Evolutionary conservation across 2,329 filamentous ascomycete genomes (phyloP).

Genomic region (Paracoccidioides lutzii): DNA sequence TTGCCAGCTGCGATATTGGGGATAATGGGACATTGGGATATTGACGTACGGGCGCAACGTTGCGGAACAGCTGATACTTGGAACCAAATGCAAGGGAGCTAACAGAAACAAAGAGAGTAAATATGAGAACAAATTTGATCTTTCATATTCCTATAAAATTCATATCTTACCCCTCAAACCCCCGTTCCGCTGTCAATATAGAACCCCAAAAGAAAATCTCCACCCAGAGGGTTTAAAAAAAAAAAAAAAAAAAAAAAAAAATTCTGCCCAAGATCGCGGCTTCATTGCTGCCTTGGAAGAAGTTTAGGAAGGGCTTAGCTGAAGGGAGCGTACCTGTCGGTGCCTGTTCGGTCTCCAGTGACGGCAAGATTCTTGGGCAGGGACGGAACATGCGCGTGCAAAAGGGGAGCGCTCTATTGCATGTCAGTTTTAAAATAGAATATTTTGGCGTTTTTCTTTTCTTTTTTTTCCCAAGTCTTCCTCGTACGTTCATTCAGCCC

Average conservation of each 20-base stretch:
- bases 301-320: conserved; percentile 41
- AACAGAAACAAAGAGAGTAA: no score
- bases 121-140: no score
- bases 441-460: not conserved
- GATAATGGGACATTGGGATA: no score
- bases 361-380: conserved; percentile 56
- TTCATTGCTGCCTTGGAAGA: conserved; percentile 48
- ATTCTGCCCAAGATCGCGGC: conserved; percentile 31
- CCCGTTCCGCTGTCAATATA: not conserved
- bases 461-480: not conserved
- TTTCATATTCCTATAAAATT: no score
- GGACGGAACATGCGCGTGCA: conserved; percentile 69
- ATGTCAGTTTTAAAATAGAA: conserved; percentile 38
- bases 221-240: not conserved
- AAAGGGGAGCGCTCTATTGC: conserved; percentile 56
- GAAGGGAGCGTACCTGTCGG: conserved; percentile 49
- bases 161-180: not conserved
- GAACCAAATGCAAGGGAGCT: no score
- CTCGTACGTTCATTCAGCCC: not conserved
- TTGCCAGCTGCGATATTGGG: no score
- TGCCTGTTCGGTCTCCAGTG: conserved; percentile 50
- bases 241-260: not conserved
- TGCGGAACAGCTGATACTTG: no score
- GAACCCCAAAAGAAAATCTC: not conserved
- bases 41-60: no score